Evolutionary conservation across 2,329 filamentous ascomycete genomes (phyloP).

Genomic region (Pseudocercospora ulei): DNA sequence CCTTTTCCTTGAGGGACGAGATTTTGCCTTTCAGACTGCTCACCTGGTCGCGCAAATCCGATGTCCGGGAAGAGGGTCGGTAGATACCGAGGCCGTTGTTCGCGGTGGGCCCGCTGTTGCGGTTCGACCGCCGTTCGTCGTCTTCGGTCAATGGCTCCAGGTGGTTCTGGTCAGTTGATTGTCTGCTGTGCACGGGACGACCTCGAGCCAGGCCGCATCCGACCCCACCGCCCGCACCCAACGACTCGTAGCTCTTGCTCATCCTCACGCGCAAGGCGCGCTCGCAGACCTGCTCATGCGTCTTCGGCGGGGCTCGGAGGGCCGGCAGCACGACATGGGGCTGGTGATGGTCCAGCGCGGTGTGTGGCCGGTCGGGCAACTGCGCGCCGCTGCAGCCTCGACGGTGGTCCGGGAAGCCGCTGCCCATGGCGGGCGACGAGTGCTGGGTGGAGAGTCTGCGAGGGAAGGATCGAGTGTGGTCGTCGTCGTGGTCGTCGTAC

Average conservation of each 20-base stretch:
- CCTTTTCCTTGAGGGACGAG: constrained; percentile 66
- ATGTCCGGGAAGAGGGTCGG: constrained; percentile 61
- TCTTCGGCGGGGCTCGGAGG: constrained; percentile 5
- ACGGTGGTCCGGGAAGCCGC: constrained; percentile 42
- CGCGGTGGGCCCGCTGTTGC: constrained; percentile 15
- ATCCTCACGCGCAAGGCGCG: constrained; percentile 24
- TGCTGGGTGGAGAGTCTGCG: constrained; percentile 27
- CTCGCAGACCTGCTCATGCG: constrained; percentile 14
- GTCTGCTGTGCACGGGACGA: constrained; percentile 30
- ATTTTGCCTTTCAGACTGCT: constrained; percentile 77
- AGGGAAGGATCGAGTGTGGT: constrained; percentile 14
- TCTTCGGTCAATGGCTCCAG: constrained; percentile 40
- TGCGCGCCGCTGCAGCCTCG: constrained; percentile 55
- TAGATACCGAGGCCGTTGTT: constrained; percentile 41
- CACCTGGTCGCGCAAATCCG: constrained; percentile 72
- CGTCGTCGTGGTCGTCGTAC: constrained; percentile 20
- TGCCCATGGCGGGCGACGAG: constrained; percentile 28
- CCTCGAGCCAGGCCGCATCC: constrained; percentile 14
- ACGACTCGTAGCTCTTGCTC: constrained; percentile 27
- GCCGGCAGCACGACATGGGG: constrained; percentile 11
- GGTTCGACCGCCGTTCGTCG: constrained; percentile 23
- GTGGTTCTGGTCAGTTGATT: constrained; percentile 35
- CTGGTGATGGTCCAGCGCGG: constrained; percentile 21
- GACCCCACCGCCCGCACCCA: constrained; percentile 16
- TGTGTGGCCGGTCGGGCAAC: constrained; percentile 35